Evolutionary conservation across 805 yeast genomes (phyloP), one percentile per base, ranked within the genome.

Genomic region (Saccharomycopsis fodiens): DNA sequence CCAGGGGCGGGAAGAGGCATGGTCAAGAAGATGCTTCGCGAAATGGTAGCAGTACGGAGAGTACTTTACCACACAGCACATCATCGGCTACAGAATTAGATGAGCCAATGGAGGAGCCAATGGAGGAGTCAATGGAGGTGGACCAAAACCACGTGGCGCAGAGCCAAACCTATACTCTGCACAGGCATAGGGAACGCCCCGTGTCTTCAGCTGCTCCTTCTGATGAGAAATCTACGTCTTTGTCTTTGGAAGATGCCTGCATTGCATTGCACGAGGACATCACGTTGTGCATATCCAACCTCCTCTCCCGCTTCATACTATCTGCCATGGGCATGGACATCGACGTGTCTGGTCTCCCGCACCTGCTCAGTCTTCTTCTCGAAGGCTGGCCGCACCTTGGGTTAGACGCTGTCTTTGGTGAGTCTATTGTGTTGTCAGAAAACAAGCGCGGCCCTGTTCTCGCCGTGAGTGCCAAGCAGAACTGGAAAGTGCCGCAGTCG

Each of bases 401-500:
- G 10, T 10, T 25, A 6, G 29, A 25, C 10, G 10, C 10, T 6
- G 10, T 25, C 6, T 25, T 25, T 10, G 6, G 10, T 10, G 10
- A 10, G 6, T 25, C 29, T 6, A 25, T 25, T 25, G 10, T 25
- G 10, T 10, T 25, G 10, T 25, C 29, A 10, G 10, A 25, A 10
- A 25, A 6, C 6, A 25, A 25, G 10, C 6, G 10, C 10, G 29
- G 29, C 10, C 10, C 10, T 6, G 29, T 25, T 25, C 10, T 25
- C 10, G 29, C 6, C 10, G 10, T 25, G 10, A 32, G 8, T 5
- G 36, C 36, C 5, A 10, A 7, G 8, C 19, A 17, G 15, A 15
- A 10, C 3, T 43, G 40, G 41, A 41, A 36, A n/a, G 23, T 46
- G 15, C 30, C 41, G 3, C 17, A n/a, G 8, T 36, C 47, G 3